phyloP scores from a whole-genome alignment of 2,329 filamentous ascomycete genomes.

The Alternaria triticina region DNA sequence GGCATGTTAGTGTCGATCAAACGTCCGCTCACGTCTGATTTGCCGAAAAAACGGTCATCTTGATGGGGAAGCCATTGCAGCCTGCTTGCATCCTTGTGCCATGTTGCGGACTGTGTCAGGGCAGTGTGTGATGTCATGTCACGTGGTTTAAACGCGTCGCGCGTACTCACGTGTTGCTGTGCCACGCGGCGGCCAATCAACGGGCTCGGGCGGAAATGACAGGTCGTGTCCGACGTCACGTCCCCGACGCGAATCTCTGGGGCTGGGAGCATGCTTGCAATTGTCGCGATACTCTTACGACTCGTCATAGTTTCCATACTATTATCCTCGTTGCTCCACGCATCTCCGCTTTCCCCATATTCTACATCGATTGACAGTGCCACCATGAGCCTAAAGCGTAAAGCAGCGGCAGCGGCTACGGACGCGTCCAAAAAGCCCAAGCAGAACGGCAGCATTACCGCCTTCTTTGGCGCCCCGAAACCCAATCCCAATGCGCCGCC shows the following conservation, averaged over 20 bases:
- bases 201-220: conserved; percentile 1
- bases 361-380: conserved; percentile 14
- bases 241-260: conserved; percentile 15
- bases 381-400: conserved; percentile 59
- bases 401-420: conserved; percentile 54
- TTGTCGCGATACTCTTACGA: not conserved
- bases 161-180: conserved; percentile 15
- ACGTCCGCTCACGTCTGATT: conserved; percentile 7
- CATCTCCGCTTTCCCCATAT: not conserved
- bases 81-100: conserved; percentile 24
- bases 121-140: conserved; percentile 26
- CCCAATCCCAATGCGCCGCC: conserved; percentile 34
- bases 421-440: conserved; percentile 59
- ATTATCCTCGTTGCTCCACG: not conserved
- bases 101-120: not conserved
- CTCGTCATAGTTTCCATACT: not conserved
- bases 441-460: conserved; percentile 78
- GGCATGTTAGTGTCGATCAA: conserved; percentile 14
- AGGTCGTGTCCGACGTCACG: conserved; percentile 17
- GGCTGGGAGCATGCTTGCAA: conserved; percentile 16
- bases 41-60: conserved; percentile 4
- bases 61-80: conserved; percentile 4
- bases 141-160: conserved; percentile 15
- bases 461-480: conserved; percentile 79
- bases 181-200: conserved; percentile 20